phyloP scores from a whole-genome alignment of 2,329 filamentous ascomycete species.

The Fusarium sp. region DNA sequence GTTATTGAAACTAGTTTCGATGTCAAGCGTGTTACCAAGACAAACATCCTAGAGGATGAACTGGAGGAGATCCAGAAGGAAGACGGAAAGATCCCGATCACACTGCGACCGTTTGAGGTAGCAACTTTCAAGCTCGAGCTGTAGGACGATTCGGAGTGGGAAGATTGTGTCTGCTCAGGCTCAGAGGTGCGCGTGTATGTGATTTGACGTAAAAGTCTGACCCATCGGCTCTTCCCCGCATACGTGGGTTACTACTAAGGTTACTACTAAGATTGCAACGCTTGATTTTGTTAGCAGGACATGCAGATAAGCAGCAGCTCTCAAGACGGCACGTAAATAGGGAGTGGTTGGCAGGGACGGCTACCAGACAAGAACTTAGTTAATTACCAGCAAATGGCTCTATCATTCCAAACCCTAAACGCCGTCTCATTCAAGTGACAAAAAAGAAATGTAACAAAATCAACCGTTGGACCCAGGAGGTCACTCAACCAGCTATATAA shows the following conservation, averaged over 20 bases:
- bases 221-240: neutral
- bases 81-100: constrained; percentile 65
- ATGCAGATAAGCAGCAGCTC: neutral
- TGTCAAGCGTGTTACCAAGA: constrained; percentile 82
- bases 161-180: constrained; percentile 39
- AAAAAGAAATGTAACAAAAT: neutral
- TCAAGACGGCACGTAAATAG: neutral
- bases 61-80: constrained; percentile 69
- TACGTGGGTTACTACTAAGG: neutral
- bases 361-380: constrained; percentile 29
- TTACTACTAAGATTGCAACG: neutral
- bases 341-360: constrained; percentile 2
- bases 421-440: constrained; percentile 33
- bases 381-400: constrained; percentile 28
- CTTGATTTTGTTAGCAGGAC: neutral
- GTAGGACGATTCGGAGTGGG: constrained; percentile 47
- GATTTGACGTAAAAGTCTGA: constrained; percentile 1
- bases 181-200: constrained; percentile 29
- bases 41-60: constrained; percentile 90
- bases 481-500: neutral
- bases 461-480: neutral
- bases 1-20: constrained; percentile 73
- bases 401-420: constrained; percentile 40
- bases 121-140: constrained; percentile 77
- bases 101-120: constrained; percentile 84